These are phyloP conservation scores for Irpex rosettiformis DNA, from an alignment of 1,284 basidiomycete genomes.

Conservation along the genomic window DNA sequence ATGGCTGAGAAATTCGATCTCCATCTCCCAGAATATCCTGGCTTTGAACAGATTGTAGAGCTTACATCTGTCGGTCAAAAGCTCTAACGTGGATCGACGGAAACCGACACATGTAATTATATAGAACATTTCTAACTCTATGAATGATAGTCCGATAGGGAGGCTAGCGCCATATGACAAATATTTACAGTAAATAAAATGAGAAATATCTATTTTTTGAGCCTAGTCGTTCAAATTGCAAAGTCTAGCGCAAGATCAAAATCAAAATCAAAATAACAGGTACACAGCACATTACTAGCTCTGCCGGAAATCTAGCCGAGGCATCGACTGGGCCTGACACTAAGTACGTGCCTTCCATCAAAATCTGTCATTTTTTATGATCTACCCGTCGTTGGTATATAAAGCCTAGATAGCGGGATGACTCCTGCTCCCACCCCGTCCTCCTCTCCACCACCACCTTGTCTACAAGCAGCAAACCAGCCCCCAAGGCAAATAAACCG, in stretches of 20 bases:
- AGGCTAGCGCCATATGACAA: no score
- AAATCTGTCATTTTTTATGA: no score
- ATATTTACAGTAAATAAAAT: no score
- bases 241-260: background rate
- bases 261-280: background rate
- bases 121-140: no score
- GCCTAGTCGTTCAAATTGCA: no score
- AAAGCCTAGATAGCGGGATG: no score
- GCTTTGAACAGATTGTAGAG: conserved; percentile 80
- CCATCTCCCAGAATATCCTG: conserved; percentile 76
- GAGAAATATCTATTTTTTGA: no score
- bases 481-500: background rate
- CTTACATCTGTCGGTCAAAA: conserved; percentile 30
- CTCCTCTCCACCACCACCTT: background rate
- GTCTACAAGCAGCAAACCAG: background rate
- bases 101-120: no score
- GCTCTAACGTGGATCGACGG: background rate
- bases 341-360: no score
- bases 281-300: background rate
- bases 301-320: background rate
- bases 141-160: no score
- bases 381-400: no score
- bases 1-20: conserved; percentile 73
- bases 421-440: background rate
- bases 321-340: background rate